Evolutionary conservation across 768 basidiomycete species (phyloP), one percentile per base, ranked within the genome.

Genomic region (Stropharia rugosoannulata): DNA sequence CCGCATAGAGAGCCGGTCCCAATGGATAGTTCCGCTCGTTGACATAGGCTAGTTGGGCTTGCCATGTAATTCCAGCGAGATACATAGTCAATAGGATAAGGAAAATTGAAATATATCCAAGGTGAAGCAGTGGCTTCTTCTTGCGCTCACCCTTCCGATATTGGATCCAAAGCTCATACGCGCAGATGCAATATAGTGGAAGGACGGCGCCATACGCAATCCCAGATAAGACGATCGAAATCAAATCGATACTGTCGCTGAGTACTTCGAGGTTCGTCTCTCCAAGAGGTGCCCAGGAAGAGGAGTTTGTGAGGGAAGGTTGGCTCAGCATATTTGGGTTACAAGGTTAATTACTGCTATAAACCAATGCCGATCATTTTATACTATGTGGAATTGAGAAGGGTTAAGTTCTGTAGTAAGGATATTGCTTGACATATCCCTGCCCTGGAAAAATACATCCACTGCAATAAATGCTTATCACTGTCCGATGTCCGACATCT

Each of bases 1-100:
- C 12, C 6, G 55, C 56, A 25, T 45, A 64, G 12, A 29, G 48
- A 39, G 58, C 59, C 0, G 59, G 61, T 7, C 63, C 63, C 11
- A 58, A 58, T 46, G 61, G 61, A 39, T 43, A 60, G 35, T 64
- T 60, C 4, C 63, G 61, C 36, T 64, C 54, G 36, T 64, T 61
- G 39, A 64, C 59, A 42, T 57, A 64, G 12, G 56, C 52, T 46
- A 64, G 42, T 40, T 62, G 61, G 6, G 59, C 53, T 12, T 54
- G 35, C 6, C 49, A 39, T 8, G 49, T 27, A 15, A 44, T 50
- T n/a, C 45, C 44, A 5, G 54, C 54, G 15, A 48, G 15, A 45
- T 59, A 56, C 13, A 59, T 10, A 16, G 49, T 47, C 16, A 44
- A 54, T 13, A 44, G 46, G 35, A 52, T 11, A 7, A 57, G 18